phyloP scores from a whole-genome alignment of 208 protist species.

The Trypanosomatidae sp. region DNA sequence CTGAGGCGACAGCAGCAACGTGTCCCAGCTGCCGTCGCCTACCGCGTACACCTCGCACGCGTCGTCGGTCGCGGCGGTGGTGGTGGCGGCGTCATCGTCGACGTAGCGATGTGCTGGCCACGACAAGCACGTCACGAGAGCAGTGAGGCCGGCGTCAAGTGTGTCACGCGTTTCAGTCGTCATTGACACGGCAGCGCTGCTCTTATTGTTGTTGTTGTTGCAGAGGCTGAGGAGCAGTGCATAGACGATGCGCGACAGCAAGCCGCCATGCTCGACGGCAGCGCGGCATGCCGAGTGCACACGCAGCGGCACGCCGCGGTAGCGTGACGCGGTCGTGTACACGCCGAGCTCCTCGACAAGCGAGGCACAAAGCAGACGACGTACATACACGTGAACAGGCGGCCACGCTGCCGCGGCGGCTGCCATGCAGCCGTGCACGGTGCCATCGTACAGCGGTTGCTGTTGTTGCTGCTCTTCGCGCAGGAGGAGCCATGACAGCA shows the following conservation, averaged over 20 bases:
- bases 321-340: conserved; percentile 27
- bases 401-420: conserved; percentile 2
- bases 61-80: conserved; percentile 16
- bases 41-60: conserved; percentile 28
- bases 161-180: conserved; percentile 7
- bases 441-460: conserved; percentile 8
- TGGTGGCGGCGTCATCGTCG: conserved; percentile 39
- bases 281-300: conserved; percentile 34
- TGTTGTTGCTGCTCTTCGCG: neutral
- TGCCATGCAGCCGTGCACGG: conserved; percentile 4
- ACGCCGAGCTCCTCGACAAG: conserved; percentile 68
- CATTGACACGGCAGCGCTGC: neutral
- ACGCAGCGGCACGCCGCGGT: conserved; percentile 36
- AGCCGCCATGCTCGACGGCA: conserved; percentile 15
- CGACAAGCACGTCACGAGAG: conserved; percentile 34
- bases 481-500: conserved; percentile 19
- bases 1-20: conserved; percentile 16
- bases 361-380: conserved; percentile 13
- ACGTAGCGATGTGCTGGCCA: conserved; percentile 66
- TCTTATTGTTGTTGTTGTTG: conserved; percentile 3
- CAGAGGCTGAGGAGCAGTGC: conserved; percentile 12
- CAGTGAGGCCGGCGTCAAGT: conserved; percentile 15
- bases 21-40: conserved; percentile 25
- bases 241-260: conserved; percentile 19
- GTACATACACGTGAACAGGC: conserved; percentile 3